A percentile compares a stretch with the other conserved stretches of the same genome.
These are phyloP conservation scores for Yamadazyma sp. DNA, from an alignment of 805 yeast genomes.

Conservation along the genomic window DNA sequence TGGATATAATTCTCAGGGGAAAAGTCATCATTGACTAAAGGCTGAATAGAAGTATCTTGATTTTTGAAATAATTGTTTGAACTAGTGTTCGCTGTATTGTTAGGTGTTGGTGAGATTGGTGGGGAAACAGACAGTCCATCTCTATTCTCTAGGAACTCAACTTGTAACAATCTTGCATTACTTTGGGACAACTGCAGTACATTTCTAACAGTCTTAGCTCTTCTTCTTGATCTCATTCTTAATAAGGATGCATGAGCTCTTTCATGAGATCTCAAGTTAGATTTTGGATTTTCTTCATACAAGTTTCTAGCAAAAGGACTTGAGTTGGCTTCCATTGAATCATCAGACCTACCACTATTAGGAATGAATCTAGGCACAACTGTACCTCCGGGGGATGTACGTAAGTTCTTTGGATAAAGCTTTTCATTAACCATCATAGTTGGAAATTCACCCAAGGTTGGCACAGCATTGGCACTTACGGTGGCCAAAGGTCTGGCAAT, in stretches of 20 bases:
- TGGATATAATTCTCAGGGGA: slow-evolving; percentile 1
- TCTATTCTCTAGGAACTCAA: slow-evolving; percentile 15
- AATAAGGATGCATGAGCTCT: slow-evolving; percentile 65
- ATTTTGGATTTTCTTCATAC: slow-evolving; percentile 26
- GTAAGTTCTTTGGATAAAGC: slow-evolving; percentile 19
- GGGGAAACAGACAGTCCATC: slow-evolving; percentile 13
- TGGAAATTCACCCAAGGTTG: slow-evolving; percentile 43
- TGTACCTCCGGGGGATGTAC: slow-evolving; percentile 11
- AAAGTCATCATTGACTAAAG: neutral
- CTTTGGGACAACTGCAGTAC: slow-evolving; percentile 24
- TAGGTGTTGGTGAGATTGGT: slow-evolving; percentile 18
- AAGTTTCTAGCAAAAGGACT: slow-evolving; percentile 8
- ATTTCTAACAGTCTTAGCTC: slow-evolving; percentile 41
- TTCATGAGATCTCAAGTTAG: slow-evolving; percentile 46
- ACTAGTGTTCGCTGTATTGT: slow-evolving; percentile 7
- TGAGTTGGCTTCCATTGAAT: neutral
- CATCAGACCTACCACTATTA: neutral
- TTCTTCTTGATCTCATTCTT: slow-evolving; percentile 58
- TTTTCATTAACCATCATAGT: slow-evolving; percentile 31
- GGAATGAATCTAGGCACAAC: slow-evolving; percentile 10
- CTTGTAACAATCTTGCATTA: slow-evolving; percentile 18
- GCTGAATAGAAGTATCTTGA: neutral
- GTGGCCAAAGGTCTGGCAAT: slow-evolving; percentile 15
- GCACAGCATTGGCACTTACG: slow-evolving; percentile 25
- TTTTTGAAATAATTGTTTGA: slow-evolving; percentile 2